A percentile compares a stretch with the other conserved stretches of the same genome.
phyloP scores from a whole-genome alignment of 495 filamentous ascomycete species.

The Tuber microsphaerosporum region DNA sequence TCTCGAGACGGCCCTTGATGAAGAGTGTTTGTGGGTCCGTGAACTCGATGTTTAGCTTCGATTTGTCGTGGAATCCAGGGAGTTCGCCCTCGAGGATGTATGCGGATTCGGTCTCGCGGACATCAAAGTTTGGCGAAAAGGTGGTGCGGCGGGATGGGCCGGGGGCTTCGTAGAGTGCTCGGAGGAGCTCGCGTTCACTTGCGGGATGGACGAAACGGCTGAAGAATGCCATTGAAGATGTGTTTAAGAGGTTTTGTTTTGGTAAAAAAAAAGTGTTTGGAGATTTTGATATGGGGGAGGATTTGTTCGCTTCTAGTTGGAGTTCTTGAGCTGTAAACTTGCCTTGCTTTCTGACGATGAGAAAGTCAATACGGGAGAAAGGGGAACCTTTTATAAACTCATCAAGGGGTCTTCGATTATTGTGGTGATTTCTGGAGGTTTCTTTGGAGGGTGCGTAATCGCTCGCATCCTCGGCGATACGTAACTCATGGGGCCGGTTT shows the following conservation, averaged over 20 bases:
- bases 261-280: too few species aligned
- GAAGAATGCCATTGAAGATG: slow-evolving; percentile 35
- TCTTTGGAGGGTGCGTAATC: too few species aligned
- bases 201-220: slow-evolving; percentile 18
- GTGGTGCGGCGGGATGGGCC: slow-evolving; percentile 15
- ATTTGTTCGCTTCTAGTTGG: too few species aligned
- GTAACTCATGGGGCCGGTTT: too few species aligned
- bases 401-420: too few species aligned
- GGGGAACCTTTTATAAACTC: too few species aligned
- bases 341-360: too few species aligned
- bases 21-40: slow-evolving; percentile 66
- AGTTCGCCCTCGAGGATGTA: slow-evolving; percentile 87
- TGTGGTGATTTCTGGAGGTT: too few species aligned
- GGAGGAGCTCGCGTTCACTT: slow-evolving; percentile 50
- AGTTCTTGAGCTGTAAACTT: too few species aligned
- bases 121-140: slow-evolving; percentile 73
- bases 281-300: too few species aligned
- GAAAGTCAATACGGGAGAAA: too few species aligned
- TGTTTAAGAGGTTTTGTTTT: not conserved
- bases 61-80: slow-evolving; percentile 54
- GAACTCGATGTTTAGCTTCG: slow-evolving; percentile 74
- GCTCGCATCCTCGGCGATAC: too few species aligned
- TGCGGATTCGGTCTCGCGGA: slow-evolving; percentile 57
- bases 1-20: slow-evolving; percentile 63
- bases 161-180: slow-evolving; percentile 57